Conservation (phyloP, 2,329 filamentous ascomycete genomes). For the Pleomassaria siparia region DNA sequence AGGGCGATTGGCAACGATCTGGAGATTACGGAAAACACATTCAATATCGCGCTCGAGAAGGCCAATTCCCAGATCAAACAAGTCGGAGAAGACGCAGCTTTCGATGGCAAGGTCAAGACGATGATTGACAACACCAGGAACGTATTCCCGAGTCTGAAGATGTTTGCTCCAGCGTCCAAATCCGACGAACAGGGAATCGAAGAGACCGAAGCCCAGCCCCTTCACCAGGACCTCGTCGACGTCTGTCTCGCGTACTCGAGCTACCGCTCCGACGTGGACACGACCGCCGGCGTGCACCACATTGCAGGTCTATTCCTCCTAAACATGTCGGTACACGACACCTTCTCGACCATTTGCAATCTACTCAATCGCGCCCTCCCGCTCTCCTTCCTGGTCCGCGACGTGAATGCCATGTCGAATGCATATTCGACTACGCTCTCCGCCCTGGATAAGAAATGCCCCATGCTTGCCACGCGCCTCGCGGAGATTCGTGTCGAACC, state of each 20-base stretch:
- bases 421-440: constrained; percentile 70
- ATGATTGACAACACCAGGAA: constrained; percentile 59
- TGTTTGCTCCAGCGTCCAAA: constrained; percentile 59
- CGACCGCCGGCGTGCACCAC: constrained; percentile 72
- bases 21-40: constrained; percentile 67
- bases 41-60: constrained; percentile 68
- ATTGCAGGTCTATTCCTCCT: constrained; percentile 73
- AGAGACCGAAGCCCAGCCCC: constrained; percentile 56
- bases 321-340: constrained; percentile 65
- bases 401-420: constrained; percentile 67
- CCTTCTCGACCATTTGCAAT: constrained; percentile 75
- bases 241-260: constrained; percentile 77
- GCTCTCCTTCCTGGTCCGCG: constrained; percentile 72
- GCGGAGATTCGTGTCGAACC: constrained; percentile 46
- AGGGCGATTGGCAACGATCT: constrained; percentile 74
- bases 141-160: constrained; percentile 71
- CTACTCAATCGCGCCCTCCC: constrained; percentile 74
- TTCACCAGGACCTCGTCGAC: constrained; percentile 69
- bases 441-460: constrained; percentile 65
- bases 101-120: constrained; percentile 26
- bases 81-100: constrained; percentile 56
- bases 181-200: background rate
- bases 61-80: constrained; percentile 58
- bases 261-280: constrained; percentile 81
- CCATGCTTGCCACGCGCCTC: constrained; percentile 64